Evolutionary conservation across 2,329 filamentous ascomycete genomes (phyloP), one percentile per base, ranked within the genome.

Genomic region (Sporothrix schenckii): DNA sequence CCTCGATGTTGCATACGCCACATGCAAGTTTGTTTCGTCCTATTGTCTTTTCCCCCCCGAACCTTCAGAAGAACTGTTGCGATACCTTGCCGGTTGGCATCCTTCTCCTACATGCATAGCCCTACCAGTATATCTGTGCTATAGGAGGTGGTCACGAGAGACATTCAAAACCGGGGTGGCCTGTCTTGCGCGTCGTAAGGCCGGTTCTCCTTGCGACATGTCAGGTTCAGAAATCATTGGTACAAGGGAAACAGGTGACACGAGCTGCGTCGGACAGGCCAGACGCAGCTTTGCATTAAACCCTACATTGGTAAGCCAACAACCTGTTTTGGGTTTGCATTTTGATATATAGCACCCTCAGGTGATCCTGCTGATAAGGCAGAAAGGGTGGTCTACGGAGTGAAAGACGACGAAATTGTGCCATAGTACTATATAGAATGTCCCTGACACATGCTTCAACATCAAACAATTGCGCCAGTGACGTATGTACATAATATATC

Each of bases 111-210:
- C 49, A 54, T 67, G 49, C 30, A 27, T 67, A 54, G 65, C 44
- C 13, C 16, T 54, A 54, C 50, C 65, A 54, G 34, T 11, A 24
- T 27, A 6, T 44, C 11, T 44, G 50, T 54, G 34, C 19, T 54
- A 67, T 54, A 54, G 49, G 65, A 6, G 10, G 19, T 67, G 65
- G 65, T 53, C 65, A 67, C 49, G 34, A 67, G 49, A 44, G 50
- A 27, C 16, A 14, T n/a, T 21, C 19, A 39, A 34, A 66, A 50
- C 61, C 47, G 47, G 61, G 47, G 65, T 52, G 49, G 49, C 49
- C 65, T 67, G 44, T 44, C 61, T 52, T 34, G 2, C 11, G 61
- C 44, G 16, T 52, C 9, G 52, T 21, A 19, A 21, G 49, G 13
- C 7, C 39, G 9, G 34, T 50, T 39, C 39, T 30, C 30, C 19